Evolutionary conservation across 2,329 filamentous ascomycete species (phyloP).

Genomic region (Trichoderma sp.): DNA sequence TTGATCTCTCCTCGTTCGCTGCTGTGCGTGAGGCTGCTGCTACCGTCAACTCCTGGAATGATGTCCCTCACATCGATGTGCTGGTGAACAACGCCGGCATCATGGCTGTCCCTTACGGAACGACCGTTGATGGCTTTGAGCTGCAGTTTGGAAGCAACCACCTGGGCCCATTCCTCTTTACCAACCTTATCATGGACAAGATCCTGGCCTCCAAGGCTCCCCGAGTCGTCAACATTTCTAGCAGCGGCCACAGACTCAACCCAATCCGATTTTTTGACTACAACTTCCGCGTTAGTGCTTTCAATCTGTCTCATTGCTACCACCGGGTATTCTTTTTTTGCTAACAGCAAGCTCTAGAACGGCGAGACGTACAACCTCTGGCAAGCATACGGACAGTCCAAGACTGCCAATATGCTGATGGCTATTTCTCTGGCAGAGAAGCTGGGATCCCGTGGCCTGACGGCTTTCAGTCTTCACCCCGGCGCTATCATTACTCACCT

Average conservation of each 20-base stretch:
- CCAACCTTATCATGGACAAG: slow-evolving; percentile 37
- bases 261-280: slow-evolving; percentile 43
- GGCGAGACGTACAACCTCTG: slow-evolving; percentile 10
- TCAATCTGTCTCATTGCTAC: background rate
- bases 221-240: slow-evolving; percentile 42
- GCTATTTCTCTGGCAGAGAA: slow-evolving; percentile 32
- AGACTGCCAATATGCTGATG: slow-evolving; percentile 6
- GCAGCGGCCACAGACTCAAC: slow-evolving; percentile 39
- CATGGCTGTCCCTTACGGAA: slow-evolving; percentile 35
- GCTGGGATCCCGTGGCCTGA: slow-evolving; percentile 29
- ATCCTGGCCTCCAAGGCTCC: slow-evolving; percentile 25
- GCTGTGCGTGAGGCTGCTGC: slow-evolving; percentile 38
- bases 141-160: slow-evolving; percentile 36
- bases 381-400: slow-evolving; percentile 10
- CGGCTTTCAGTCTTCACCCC: slow-evolving; percentile 36
- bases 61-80: slow-evolving; percentile 33
- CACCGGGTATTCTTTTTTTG: background rate
- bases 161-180: slow-evolving; percentile 39
- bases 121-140: slow-evolving; percentile 39
- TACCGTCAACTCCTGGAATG: slow-evolving; percentile 28
- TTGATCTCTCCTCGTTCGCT: slow-evolving; percentile 39
- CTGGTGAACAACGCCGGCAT: slow-evolving; percentile 45
- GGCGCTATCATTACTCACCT: slow-evolving; percentile 31
- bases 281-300: slow-evolving; percentile 36
- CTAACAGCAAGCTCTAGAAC: background rate